These are phyloP conservation scores for Glaciozyma antarctica DNA, from an alignment of 768 basidiomycete genomes.

Conservation along the genomic window DNA sequence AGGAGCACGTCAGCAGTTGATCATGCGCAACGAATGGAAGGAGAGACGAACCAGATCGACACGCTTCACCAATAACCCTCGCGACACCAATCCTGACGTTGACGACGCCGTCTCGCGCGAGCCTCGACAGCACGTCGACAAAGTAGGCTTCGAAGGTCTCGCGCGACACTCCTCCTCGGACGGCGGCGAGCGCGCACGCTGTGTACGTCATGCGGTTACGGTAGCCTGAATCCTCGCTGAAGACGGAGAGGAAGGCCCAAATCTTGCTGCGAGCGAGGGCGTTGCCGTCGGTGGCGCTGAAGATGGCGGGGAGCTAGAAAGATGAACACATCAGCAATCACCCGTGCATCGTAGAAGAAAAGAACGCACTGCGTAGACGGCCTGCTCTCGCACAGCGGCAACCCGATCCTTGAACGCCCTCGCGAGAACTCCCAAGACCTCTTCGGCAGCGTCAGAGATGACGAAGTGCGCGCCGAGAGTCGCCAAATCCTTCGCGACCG, in stretches of 20 bases:
- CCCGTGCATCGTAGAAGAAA: constrained; percentile 10
- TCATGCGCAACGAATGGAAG: too few species aligned
- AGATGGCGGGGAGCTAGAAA: constrained; percentile 10
- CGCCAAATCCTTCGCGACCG: constrained; percentile 51
- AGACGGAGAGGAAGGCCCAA: constrained; percentile 18
- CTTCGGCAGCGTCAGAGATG: constrained; percentile 44
- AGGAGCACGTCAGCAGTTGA: too few species aligned
- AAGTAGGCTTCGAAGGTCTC: constrained; percentile 44
- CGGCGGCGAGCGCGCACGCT: constrained; percentile 59
- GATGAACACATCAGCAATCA: neutral
- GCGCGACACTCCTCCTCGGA: constrained; percentile 45
- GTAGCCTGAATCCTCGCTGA: constrained; percentile 17
- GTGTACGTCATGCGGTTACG: constrained; percentile 51
- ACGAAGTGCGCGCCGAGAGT: constrained; percentile 44
- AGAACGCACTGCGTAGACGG: constrained; percentile 54
- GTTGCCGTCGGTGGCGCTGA: constrained; percentile 34
- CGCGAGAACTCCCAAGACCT: constrained; percentile 51
- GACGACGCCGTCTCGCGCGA: constrained; percentile 60
- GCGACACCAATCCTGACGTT: constrained; percentile 81
- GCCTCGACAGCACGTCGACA: constrained; percentile 49
- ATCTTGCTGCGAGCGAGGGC: constrained; percentile 29
- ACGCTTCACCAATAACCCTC: constrained; percentile 51
- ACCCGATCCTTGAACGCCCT: constrained; percentile 64
- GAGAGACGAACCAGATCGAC: constrained; percentile 30
- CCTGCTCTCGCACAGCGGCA: constrained; percentile 74